Evolutionary conservation across 2,329 filamentous ascomycete species (phyloP), one percentile per base, ranked within the genome.

Genomic region (Catunica adiposa): DNA sequence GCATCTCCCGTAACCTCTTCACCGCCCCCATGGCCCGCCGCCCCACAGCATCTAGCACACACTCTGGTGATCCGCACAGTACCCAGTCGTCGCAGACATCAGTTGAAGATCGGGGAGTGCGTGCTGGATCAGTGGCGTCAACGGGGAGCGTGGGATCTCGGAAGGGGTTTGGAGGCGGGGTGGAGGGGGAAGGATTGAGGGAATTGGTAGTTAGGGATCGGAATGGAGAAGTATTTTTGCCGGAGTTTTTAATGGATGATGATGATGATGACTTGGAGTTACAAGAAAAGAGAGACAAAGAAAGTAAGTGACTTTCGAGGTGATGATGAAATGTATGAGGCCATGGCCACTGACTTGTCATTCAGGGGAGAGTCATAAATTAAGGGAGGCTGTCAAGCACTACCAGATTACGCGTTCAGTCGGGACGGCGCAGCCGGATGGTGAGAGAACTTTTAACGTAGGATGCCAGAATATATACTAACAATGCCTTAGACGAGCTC

Each of bases 381-480:
- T 83, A 9, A 73, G 76, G 23, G 79, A 83, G 59, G 77, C 77
- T 1, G 75, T 84, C 34, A 79, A 75, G 63, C 76, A 79, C 62
- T 77, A 82, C 63, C 74, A 77, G 61, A 71, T 77, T 56, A 75
- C 54, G 74, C 59, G 74, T 72, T 62, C 69, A 71, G 51, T 69
- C 75, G 51, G 73, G 79, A 78, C 62, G 81, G 84, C 60, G 77
- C 80, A 52, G 80, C 83, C 69, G 82, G 83, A 84, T 64, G 63
- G 73, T 65, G 38, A 29, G 55, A 50, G n/a, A n/a, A n/a, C n/a
- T 23, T 22, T 29, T 40, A 22, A 26, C 17, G 46, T 15, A 14
- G 4, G 8, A 25, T 48, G 15, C 5, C 31, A 22, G 6, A 51
- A 5, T 50, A 25, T 15, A 48, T 38, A 38, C 44, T 17, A 3